A percentile compares a stretch with the other conserved stretches of the same genome.
phyloP scores from a whole-genome alignment of 2,329 filamentous ascomycete genomes.

The Phoma sp. region DNA sequence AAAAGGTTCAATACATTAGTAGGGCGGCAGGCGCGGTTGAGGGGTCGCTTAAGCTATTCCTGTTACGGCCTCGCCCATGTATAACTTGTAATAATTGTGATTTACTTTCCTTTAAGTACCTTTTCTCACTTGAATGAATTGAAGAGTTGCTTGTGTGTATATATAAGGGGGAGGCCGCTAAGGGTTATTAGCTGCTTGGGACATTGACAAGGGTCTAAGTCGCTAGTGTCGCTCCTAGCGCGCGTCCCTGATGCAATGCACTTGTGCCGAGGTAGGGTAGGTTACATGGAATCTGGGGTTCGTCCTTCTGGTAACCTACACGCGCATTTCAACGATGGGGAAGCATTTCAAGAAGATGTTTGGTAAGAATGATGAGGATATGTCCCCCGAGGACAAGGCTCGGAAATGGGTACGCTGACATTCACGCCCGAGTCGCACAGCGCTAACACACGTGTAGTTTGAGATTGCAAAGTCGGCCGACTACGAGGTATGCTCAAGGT shows the following conservation, averaged over 20 bases:
- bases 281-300: conserved; percentile 8
- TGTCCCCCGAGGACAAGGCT: conserved; percentile 32
- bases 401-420: conserved; percentile 21
- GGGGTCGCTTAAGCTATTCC: too few species aligned
- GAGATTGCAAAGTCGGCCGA: conserved; percentile 25
- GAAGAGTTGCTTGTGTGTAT: too few species aligned
- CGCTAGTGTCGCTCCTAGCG: conserved; percentile 1
- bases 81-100: too few species aligned
- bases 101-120: too few species aligned
- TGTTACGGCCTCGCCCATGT: too few species aligned
- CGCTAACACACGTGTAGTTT: conserved; percentile 25
- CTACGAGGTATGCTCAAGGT: conserved; percentile 33
- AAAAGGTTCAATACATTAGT: too few species aligned
- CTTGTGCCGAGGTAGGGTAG: conserved; percentile 21
- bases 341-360: conserved; percentile 12
- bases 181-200: too few species aligned
- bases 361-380: conserved; percentile 1
- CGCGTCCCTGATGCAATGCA: background rate
- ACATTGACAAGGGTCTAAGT: conserved; percentile 6
- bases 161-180: too few species aligned
- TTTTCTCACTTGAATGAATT: too few species aligned
- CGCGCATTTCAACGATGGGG: background rate
- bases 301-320: conserved; percentile 4
- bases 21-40: too few species aligned
- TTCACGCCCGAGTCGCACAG: too few species aligned